Evolutionary conservation across 345 rosid genomes (phyloP).

Genomic region (Erysimum cheiranthoides): DNA sequence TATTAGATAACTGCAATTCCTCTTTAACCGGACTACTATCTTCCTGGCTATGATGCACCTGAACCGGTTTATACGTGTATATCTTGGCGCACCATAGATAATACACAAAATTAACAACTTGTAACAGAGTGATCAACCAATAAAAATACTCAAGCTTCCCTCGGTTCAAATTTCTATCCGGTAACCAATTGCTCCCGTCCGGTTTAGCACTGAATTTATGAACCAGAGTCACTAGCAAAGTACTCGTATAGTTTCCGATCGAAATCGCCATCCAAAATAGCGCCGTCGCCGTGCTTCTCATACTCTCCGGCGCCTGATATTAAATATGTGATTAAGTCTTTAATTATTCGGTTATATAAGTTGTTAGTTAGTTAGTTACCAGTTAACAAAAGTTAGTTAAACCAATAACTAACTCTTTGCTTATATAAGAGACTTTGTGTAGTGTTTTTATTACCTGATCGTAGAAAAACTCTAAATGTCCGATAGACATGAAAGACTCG

Average conservation of each 20-base stretch:
- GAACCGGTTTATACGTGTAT: slow-evolving; percentile 78
- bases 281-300: slow-evolving; percentile 81
- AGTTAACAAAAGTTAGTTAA: not conserved
- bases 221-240: slow-evolving; percentile 67
- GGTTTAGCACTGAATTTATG: slow-evolving; percentile 66
- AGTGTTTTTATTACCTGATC: slow-evolving; percentile 47
- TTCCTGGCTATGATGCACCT: slow-evolving; percentile 50
- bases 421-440: not conserved
- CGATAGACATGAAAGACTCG: slow-evolving; percentile 87
- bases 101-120: slow-evolving; percentile 63
- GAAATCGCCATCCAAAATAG: slow-evolving; percentile 79
- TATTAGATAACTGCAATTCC: slow-evolving; percentile 37
- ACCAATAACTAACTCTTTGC: not conserved
- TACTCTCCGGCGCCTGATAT: slow-evolving; percentile 74
- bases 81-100: slow-evolving; percentile 68
- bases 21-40: slow-evolving; percentile 37
- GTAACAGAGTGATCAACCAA: slow-evolving; percentile 73
- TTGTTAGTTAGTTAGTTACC: slow-evolving; percentile 1
- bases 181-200: slow-evolving; percentile 88
- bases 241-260: slow-evolving; percentile 71
- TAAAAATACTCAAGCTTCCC: slow-evolving; percentile 87
- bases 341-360: not conserved
- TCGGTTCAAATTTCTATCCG: slow-evolving; percentile 68
- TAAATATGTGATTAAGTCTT: not conserved
- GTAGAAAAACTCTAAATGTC: slow-evolving; percentile 83